Base-by-base conservation (phyloP, 148 eudicot species). In the Cornus suecica region DNA sequence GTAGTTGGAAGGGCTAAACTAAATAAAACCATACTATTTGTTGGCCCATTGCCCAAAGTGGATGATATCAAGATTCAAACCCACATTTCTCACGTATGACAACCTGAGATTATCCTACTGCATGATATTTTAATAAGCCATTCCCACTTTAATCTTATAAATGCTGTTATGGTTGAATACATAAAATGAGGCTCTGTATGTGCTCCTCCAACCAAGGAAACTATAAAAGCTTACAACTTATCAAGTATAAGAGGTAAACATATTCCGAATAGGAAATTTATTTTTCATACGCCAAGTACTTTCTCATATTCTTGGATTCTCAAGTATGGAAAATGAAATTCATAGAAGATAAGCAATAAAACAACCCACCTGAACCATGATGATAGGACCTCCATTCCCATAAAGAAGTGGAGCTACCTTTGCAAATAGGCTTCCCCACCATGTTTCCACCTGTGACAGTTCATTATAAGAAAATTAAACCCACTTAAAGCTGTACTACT, bases 341-440 rank as follows among this genome's bases (percentile, higher is more conserved):
- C 26, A 62, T 32, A 62, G n/a, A 16, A 69, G 41, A 48, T 4
- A 41, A 79, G 16, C 13, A 61, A 14, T 30, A 37, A 34, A 65
- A 15, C 24, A 5, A 23, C 86, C 31, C 58, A 94, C 99, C 97
- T 94, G 99, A 79, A 91, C 89, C 99, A 94, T 92, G 67, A 90
- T 80, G 78, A 94, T 87, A 68, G 99, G 97, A 32, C 99, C 97
- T 65, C 97, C 99, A 71, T 91, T 92, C 79, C 68, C 74, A 63
- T 94, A 92, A 18, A 89, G 94, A 72, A 89, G 88, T 77, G 97
- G 97, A 69, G 80, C 82, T 67, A 94, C 48, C 87, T 86, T 84
- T 22, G 99, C 97, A 48, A 94, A 88, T 66, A 92, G 79, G 68
- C 81, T 58, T n/a, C 87, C 86, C 99, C 97, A 94, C 99, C 97